Evolutionary conservation across 2,329 filamentous ascomycete species (phyloP).

Genomic region (Xylariaceae sp.): DNA sequence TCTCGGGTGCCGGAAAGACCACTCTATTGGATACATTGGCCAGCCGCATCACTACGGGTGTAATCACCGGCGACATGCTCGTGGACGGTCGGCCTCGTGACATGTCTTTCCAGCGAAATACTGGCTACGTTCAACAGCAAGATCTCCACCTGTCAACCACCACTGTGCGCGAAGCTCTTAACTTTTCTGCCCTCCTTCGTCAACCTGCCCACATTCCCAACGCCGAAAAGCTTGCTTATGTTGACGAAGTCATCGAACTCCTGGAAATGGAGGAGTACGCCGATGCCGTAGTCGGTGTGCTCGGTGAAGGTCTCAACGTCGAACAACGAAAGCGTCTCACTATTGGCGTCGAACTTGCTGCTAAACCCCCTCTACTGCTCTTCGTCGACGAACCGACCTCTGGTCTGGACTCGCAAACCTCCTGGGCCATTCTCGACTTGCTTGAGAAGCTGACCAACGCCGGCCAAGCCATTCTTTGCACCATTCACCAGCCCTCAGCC

Average conservation of each 20-base stretch:
- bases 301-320: constrained; percentile 77
- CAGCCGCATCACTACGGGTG: constrained; percentile 81
- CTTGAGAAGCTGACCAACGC: constrained; percentile 85
- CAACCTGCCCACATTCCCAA: constrained; percentile 71
- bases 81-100: constrained; percentile 65
- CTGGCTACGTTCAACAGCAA: constrained; percentile 88
- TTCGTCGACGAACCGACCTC: constrained; percentile 96
- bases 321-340: constrained; percentile 74
- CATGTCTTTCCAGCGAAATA: constrained; percentile 83
- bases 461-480: constrained; percentile 92
- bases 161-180: constrained; percentile 83
- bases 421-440: constrained; percentile 85
- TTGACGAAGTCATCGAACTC: constrained; percentile 85
- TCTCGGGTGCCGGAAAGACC: constrained; percentile 90
- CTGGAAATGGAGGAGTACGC: constrained; percentile 88
- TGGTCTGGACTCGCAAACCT: constrained; percentile 88
- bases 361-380: constrained; percentile 82
- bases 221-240: constrained; percentile 79
- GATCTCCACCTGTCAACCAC: constrained; percentile 82
- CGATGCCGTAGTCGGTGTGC: constrained; percentile 85
- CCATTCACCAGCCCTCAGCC: constrained; percentile 94
- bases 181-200: constrained; percentile 80
- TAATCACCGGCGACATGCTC: constrained; percentile 79
- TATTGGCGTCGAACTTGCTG: constrained; percentile 92
- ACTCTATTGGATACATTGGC: constrained; percentile 84